These are phyloP conservation scores for Neocallimastix lanati DNA, from an alignment of 192 early-diverging fungal genomes.

Conservation along the genomic window DNA sequence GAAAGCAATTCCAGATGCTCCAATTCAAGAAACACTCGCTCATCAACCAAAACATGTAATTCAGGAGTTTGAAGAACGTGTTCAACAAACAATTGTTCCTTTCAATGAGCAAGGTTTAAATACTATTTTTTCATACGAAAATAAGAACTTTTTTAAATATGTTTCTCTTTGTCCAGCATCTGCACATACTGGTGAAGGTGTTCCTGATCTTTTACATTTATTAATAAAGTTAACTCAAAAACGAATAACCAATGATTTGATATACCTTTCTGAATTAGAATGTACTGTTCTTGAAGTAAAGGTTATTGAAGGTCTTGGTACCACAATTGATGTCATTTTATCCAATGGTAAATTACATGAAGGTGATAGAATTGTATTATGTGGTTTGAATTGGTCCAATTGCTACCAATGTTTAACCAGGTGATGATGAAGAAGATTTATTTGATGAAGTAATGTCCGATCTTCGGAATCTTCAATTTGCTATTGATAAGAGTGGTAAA, in stretches of 20 bases:
- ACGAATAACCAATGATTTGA: slow-evolving; percentile 81
- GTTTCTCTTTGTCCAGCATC: slow-evolving; percentile 95
- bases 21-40: slow-evolving; percentile 58
- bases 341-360: slow-evolving; percentile 87
- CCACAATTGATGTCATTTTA: slow-evolving; percentile 90
- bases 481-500: slow-evolving; percentile 62
- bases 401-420: slow-evolving; percentile 74
- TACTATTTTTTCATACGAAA: slow-evolving; percentile 78
- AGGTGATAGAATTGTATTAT: slow-evolving; percentile 88
- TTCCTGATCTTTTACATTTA: slow-evolving; percentile 88
- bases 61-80: slow-evolving; percentile 71
- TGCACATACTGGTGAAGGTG: slow-evolving; percentile 90
- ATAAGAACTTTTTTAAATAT: slow-evolving; percentile 84
- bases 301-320: slow-evolving; percentile 94
- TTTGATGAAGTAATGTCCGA: slow-evolving; percentile 88
- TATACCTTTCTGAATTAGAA: slow-evolving; percentile 90
- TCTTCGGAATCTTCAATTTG: slow-evolving; percentile 49
- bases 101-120: slow-evolving; percentile 97
- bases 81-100: slow-evolving; percentile 51
- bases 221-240: slow-evolving; percentile 81
- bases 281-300: slow-evolving; percentile 99
- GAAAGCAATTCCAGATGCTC: slow-evolving; percentile 64
- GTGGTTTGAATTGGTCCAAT: slow-evolving; percentile 91
- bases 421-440: slow-evolving; percentile 90
- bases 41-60: slow-evolving; percentile 53